A percentile compares a stretch with the other conserved stretches of the same genome.
Conservation (phyloP, 345 rosid genomes). For the Moricandia arvensis region DNA sequence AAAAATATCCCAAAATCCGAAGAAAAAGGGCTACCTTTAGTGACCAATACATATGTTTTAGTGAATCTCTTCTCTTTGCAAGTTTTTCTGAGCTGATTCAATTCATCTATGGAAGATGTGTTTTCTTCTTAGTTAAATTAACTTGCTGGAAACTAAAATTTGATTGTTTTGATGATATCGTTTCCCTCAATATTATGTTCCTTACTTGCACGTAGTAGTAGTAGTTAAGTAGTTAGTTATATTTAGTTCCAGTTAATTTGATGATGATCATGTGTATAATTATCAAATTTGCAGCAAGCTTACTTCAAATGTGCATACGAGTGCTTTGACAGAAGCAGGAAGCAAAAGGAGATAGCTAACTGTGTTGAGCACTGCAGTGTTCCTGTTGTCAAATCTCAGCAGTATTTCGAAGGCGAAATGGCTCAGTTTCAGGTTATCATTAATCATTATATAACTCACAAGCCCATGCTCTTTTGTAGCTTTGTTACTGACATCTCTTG, state of each 20-base stretch:
- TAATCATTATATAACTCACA: neutral
- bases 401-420: slow-evolving; percentile 76
- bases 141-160: too few relatives aligned
- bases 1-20: neutral
- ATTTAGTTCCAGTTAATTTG: neutral
- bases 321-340: slow-evolving; percentile 83
- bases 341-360: slow-evolving; percentile 69
- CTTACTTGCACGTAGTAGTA: too few relatives aligned
- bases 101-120: too few relatives aligned
- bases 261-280: neutral
- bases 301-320: slow-evolving; percentile 94
- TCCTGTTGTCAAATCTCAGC: slow-evolving; percentile 75
- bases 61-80: too few relatives aligned
- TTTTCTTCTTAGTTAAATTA: too few relatives aligned
- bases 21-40: neutral
- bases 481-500: neutral
- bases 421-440: slow-evolving; percentile 68
- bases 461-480: neutral
- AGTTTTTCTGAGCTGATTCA: too few relatives aligned
- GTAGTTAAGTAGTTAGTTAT: too few relatives aligned
- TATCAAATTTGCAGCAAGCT: slow-evolving; percentile 63
- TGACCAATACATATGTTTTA: neutral
- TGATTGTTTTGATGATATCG: too few relatives aligned
- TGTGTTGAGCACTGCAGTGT: slow-evolving; percentile 81
- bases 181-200: too few relatives aligned